These are phyloP conservation scores for Auricularia auricula-judae DNA, from an alignment of 768 basidiomycete species.

Conservation along the genomic window DNA sequence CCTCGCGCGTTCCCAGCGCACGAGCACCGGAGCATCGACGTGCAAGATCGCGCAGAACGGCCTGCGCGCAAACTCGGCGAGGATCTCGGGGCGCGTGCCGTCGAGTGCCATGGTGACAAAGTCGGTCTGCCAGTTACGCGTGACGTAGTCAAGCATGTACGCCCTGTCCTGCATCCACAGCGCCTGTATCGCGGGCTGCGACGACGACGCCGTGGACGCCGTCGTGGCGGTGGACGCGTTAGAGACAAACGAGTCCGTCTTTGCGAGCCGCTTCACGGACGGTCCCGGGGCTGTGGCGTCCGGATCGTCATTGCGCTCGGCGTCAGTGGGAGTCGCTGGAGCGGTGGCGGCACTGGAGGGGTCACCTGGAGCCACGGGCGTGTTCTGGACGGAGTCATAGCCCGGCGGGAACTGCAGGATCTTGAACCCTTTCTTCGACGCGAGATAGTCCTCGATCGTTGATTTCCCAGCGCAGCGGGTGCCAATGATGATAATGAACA, in stretches of 20 bases:
- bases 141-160: slow-evolving; percentile 61
- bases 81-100: slow-evolving; percentile 38
- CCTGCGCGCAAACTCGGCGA: slow-evolving; percentile 66
- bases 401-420: slow-evolving; percentile 29
- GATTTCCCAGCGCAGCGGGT: slow-evolving; percentile 37
- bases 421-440: slow-evolving; percentile 45
- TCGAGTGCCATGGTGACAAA: slow-evolving; percentile 65
- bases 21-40: slow-evolving; percentile 71
- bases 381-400: slow-evolving; percentile 8
- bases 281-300: slow-evolving; percentile 9
- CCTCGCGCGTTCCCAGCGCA: slow-evolving; percentile 55
- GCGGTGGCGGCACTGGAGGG: slow-evolving; percentile 7
- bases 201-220: slow-evolving; percentile 5
- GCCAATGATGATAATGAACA: slow-evolving; percentile 24
- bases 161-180: slow-evolving; percentile 34
- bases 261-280: slow-evolving; percentile 11
- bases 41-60: slow-evolving; percentile 84
- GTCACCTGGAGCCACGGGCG: slow-evolving; percentile 19
- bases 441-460: slow-evolving; percentile 45
- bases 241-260: slow-evolving; percentile 5
- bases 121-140: slow-evolving; percentile 66
- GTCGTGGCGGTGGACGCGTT: slow-evolving; percentile 15
- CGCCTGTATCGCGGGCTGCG: slow-evolving; percentile 5
- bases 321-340: background rate
- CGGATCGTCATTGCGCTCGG: background rate